Conservation (phyloP, 2,329 filamentous ascomycete genomes). For the Colletotrichum australisinense region DNA sequence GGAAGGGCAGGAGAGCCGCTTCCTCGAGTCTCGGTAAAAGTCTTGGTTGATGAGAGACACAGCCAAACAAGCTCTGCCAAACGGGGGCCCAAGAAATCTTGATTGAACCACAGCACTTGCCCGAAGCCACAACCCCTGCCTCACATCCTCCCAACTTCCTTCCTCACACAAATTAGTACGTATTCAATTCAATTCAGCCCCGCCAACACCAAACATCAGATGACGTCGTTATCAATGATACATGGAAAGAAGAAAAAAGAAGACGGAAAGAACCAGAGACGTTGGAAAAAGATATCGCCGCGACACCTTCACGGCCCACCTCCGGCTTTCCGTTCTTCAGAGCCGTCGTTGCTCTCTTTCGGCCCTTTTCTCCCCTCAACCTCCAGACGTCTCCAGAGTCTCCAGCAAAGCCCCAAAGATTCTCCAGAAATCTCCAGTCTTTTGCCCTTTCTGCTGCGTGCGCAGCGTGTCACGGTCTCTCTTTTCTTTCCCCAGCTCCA, state of each 20-base stretch:
- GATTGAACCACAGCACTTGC: slow-evolving; percentile 10
- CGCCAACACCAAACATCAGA: neutral
- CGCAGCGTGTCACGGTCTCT: neutral
- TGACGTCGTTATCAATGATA: neutral
- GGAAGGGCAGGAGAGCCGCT: too few relatives aligned
- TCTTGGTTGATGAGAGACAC: neutral
- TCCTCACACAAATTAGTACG: neutral
- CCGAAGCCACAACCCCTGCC: neutral
- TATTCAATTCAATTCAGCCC: neutral
- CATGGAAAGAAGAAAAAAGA: neutral
- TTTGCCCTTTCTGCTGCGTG: slow-evolving; percentile 4
- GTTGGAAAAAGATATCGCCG: neutral
- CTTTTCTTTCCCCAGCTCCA: neutral
- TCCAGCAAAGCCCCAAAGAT: slow-evolving; percentile 31
- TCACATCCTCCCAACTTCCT: neutral
- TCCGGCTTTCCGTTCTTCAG: neutral
- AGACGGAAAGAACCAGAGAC: neutral
- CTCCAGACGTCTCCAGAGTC: slow-evolving; percentile 5
- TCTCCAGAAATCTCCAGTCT: slow-evolving; percentile 32
- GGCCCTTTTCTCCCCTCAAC: slow-evolving; percentile 26
- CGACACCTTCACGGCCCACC: neutral
- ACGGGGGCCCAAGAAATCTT: slow-evolving; percentile 12
- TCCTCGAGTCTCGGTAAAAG: too few relatives aligned
- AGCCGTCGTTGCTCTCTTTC: slow-evolving; percentile 12
- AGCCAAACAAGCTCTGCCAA: slow-evolving; percentile 18